A percentile compares a stretch with the other conserved stretches of the same genome.
Evolutionary conservation across 2,329 filamentous ascomycete species (phyloP).

Genomic region (Sporothrix protearum): DNA sequence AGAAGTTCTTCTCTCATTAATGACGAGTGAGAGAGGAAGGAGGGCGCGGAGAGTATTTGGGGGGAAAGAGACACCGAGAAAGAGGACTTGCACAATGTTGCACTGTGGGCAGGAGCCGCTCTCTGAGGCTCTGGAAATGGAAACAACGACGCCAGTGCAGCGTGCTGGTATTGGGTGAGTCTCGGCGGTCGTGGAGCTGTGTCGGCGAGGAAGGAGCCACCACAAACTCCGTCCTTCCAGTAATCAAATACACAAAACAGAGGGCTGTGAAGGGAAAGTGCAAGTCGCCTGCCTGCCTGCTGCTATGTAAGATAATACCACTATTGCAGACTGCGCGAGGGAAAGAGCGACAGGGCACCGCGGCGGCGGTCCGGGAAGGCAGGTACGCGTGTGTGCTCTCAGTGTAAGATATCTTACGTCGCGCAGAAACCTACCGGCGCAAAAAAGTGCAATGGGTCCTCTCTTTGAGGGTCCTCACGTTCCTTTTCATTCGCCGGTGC

Average conservation of each 20-base stretch:
- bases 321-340: neutral
- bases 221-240: neutral
- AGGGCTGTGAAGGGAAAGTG: neutral
- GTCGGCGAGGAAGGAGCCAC: neutral
- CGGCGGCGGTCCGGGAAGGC: neutral
- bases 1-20: neutral
- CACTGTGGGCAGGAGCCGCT: neutral
- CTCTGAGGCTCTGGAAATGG: conserved; percentile 13
- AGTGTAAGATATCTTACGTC: neutral
- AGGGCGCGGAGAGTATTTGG: neutral
- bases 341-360: conserved; percentile 14
- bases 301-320: neutral
- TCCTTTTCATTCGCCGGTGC: neutral
- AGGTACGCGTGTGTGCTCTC: neutral
- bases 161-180: conserved; percentile 12
- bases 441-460: neutral
- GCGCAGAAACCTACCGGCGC: neutral
- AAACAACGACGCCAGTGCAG: neutral
- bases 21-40: neutral
- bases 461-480: neutral
- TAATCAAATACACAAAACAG: neutral
- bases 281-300: conserved; percentile 1
- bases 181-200: conserved; percentile 12
- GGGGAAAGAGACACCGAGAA: neutral
- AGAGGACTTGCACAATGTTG: neutral